phyloP scores from a whole-genome alignment of 1,284 basidiomycete species.

The Cryptococcus sp. region DNA sequence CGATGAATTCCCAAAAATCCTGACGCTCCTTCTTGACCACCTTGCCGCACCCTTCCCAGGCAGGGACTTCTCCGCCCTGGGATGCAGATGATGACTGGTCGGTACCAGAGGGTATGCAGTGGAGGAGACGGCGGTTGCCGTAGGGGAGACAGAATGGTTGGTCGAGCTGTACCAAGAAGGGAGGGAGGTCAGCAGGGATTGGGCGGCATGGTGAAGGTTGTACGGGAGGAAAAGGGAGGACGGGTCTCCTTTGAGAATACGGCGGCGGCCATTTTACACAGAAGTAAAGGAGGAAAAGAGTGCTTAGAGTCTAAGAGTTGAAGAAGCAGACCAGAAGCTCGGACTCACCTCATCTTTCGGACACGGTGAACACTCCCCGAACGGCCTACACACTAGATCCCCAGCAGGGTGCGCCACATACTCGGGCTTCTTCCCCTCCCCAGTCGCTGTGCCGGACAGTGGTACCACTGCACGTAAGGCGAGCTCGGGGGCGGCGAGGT shows the following conservation, averaged over 20 bases:
- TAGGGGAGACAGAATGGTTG: conserved; percentile 88
- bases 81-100: conserved; percentile 15
- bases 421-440: conserved; percentile 17
- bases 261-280: too few relatives aligned
- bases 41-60: conserved; percentile 86
- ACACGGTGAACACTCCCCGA: conserved; percentile 78
- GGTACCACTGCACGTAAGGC: too few relatives aligned
- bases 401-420: conserved; percentile 35
- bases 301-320: too few relatives aligned
- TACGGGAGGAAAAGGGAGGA: too few relatives aligned
- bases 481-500: too few relatives aligned
- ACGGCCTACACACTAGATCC: conserved; percentile 62
- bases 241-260: too few relatives aligned
- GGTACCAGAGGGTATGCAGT: conserved; percentile 58
- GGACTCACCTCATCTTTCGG: conserved; percentile 69
- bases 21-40: conserved; percentile 70
- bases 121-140: conserved; percentile 79
- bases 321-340: neutral
- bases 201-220: too few relatives aligned
- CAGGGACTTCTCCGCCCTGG: conserved; percentile 63
- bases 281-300: too few relatives aligned
- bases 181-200: too few relatives aligned
- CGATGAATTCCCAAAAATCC: conserved; percentile 84
- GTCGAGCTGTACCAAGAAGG: conserved; percentile 56
- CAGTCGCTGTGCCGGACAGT: too few relatives aligned